Base-by-base conservation (phyloP, 73 alveolate genomes). In the Paramecium bursaria region DNA sequence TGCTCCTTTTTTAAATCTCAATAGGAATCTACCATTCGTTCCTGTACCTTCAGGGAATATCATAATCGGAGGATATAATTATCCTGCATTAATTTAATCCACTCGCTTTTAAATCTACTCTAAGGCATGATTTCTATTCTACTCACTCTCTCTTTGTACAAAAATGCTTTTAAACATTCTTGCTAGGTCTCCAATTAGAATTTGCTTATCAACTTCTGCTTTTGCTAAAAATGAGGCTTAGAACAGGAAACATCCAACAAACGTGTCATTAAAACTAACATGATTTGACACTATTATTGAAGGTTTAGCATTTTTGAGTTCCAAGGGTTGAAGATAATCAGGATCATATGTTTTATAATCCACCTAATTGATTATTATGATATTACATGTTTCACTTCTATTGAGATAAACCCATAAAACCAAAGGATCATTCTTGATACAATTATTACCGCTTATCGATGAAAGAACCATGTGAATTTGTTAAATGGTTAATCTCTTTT, bases 11-110 rank as follows among this genome's bases (percentile, higher is more conserved):
- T 89, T 91, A 85, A 91, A 91, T 15, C 74, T 53, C 57, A 61
- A 73, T 31, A 91, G 35, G 57, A 88, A 86, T 60, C 87, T 88
- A 23, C 94, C 94, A 77, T 88, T 87, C 5, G 94, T 76, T 4
- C 93, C 74, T 29, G 96, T 91, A 17, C 96, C 96, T 86, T 91
- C 96, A 25, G 96, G 96, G 48, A 91, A 91, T 17, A 91, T 75
- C 29, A 86, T 61, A 33, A 91, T 61, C 21, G 92, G 92, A 51
- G 94, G 88, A 23, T 80, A 91, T 25, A 29, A 53, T 75, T 91
- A 85, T 4, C 95, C 95, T 52, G 88, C 74, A 87, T 88, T 88
- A 73, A 88, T 88, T 19, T 57, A 86, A 47, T 88, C 87, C 53
- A 75, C 93, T 48, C 96, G 80, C 44, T 85, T 50, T n/a, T 30